Conservation (phyloP, 2,329 filamentous ascomycete genomes). For the Cercospora sesami region DNA sequence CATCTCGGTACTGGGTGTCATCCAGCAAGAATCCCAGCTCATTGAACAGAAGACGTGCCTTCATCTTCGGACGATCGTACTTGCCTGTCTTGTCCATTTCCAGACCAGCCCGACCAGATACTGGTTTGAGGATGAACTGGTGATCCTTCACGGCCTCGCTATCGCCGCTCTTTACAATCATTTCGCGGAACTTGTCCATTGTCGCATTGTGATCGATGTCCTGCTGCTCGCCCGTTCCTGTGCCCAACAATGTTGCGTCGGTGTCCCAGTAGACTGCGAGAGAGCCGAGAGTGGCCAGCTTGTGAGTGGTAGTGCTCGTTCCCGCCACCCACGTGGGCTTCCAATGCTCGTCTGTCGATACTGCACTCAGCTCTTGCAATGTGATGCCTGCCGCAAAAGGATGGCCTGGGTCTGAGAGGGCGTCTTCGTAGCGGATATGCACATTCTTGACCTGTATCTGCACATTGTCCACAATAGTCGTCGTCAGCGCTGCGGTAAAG, state of each 20-base stretch:
- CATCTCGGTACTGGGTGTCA: constrained; percentile 95
- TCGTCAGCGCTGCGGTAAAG: constrained; percentile 91
- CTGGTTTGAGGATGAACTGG: constrained; percentile 94
- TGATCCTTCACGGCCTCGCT: constrained; percentile 60
- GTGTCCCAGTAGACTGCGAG: constrained; percentile 98
- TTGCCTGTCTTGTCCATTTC: constrained; percentile 93
- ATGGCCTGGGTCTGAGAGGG: constrained; percentile 89
- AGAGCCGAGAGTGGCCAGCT: constrained; percentile 85
- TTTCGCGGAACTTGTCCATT: constrained; percentile 70
- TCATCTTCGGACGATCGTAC: constrained; percentile 76
- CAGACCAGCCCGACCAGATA: constrained; percentile 90
- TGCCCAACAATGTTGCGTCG: constrained; percentile 78
- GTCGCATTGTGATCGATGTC: constrained; percentile 72
- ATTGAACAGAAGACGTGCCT: constrained; percentile 88
- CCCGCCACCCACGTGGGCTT: constrained; percentile 94
- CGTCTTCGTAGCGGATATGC: constrained; percentile 96
- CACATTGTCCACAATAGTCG: constrained; percentile 96
- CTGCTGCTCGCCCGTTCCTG: constrained; percentile 71
- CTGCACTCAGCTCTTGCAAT: constrained; percentile 91
- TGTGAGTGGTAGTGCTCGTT: constrained; percentile 79
- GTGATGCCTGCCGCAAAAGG: constrained; percentile 92
- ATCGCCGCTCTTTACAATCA: constrained; percentile 70
- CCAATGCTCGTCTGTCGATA: constrained; percentile 95
- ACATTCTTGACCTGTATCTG: constrained; percentile 99
- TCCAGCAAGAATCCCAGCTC: constrained; percentile 98